Percentiles rank a stretch among this genome's conserved stretches.
These are phyloP conservation scores for Urochloa ruziziensis DNA, from an alignment of 176 grass and related monocot genomes.

Conservation along the genomic window DNA sequence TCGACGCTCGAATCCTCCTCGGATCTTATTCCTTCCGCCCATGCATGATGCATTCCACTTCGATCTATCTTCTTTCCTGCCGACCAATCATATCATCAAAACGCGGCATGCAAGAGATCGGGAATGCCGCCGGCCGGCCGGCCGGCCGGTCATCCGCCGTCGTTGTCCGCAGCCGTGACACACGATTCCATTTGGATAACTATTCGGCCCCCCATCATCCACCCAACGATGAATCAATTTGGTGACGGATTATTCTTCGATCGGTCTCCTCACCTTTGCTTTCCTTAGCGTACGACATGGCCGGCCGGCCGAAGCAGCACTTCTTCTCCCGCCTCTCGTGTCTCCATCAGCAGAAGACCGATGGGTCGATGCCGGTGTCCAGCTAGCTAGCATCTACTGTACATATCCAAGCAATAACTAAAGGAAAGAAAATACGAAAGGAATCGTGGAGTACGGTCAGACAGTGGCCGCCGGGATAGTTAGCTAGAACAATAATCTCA, in stretches of 20 bases:
- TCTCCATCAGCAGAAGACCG: background rate
- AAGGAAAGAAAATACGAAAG: too few species aligned
- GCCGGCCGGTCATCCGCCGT: background rate
- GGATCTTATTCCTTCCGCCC: background rate
- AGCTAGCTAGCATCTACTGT: background rate
- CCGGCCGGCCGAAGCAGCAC: too few species aligned
- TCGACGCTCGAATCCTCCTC: too few species aligned
- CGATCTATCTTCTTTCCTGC: background rate
- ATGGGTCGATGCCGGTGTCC: background rate
- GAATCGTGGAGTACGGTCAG: background rate
- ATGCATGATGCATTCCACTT: background rate
- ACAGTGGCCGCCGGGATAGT: background rate
- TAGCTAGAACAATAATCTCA: background rate
- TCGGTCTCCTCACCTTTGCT: background rate
- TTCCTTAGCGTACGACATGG: too few species aligned
- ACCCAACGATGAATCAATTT: background rate
- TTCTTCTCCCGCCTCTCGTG: background rate
- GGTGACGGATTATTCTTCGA: background rate
- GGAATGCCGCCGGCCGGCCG: too few species aligned
- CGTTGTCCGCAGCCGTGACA: background rate
- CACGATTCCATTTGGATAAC: conserved; percentile 12
- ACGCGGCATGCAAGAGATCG: too few species aligned
- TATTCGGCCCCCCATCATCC: conserved; percentile 5
- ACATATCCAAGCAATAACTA: background rate
- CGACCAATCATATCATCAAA: too few species aligned